Percentiles rank a stretch among this genome's conserved stretches.
Evolutionary conservation across 2,329 filamentous ascomycete species (phyloP).

Genomic region (Camillea tinctor): DNA sequence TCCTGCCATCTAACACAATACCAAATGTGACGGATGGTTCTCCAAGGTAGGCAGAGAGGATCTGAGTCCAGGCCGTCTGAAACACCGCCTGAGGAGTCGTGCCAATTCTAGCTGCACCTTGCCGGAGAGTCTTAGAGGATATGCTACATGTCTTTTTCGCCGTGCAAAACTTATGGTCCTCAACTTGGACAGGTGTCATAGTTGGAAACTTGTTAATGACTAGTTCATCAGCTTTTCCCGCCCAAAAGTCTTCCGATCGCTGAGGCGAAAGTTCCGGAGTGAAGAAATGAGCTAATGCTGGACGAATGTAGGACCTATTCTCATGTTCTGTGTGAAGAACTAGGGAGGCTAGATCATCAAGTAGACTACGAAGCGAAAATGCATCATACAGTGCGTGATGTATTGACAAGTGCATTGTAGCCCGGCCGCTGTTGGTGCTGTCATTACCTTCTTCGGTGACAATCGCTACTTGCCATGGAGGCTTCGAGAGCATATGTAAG

Average conservation of each 20-base stretch:
- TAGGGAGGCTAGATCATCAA: slow-evolving; percentile 53
- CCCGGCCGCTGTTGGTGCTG: not conserved
- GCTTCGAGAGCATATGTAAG: slow-evolving; percentile 46
- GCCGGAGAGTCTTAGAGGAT: slow-evolving; percentile 49
- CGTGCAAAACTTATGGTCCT: slow-evolving; percentile 33
- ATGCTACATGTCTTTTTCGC: slow-evolving; percentile 39
- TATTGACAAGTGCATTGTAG: slow-evolving; percentile 48
- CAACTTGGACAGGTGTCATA: slow-evolving; percentile 61
- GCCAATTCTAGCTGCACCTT: slow-evolving; percentile 54
- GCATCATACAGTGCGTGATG: slow-evolving; percentile 90
- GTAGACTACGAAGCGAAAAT: slow-evolving; percentile 63
- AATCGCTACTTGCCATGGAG: slow-evolving; percentile 64
- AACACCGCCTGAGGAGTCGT: slow-evolving; percentile 74
- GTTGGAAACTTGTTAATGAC: slow-evolving; percentile 72
- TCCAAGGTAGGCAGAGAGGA: slow-evolving; percentile 75
- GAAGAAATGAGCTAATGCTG: slow-evolving; percentile 43
- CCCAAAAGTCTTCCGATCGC: slow-evolving; percentile 61
- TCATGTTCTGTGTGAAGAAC: slow-evolving; percentile 22
- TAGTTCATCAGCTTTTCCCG: slow-evolving; percentile 47
- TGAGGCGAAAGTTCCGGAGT: slow-evolving; percentile 26
- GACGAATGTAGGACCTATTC: slow-evolving; percentile 27
- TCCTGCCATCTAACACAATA: slow-evolving; percentile 74
- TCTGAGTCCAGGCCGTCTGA: slow-evolving; percentile 73
- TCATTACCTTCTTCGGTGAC: slow-evolving; percentile 26
- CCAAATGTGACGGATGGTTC: slow-evolving; percentile 76